phyloP scores from a whole-genome alignment of 768 basidiomycete genomes.

The Psilocybe sp. region DNA sequence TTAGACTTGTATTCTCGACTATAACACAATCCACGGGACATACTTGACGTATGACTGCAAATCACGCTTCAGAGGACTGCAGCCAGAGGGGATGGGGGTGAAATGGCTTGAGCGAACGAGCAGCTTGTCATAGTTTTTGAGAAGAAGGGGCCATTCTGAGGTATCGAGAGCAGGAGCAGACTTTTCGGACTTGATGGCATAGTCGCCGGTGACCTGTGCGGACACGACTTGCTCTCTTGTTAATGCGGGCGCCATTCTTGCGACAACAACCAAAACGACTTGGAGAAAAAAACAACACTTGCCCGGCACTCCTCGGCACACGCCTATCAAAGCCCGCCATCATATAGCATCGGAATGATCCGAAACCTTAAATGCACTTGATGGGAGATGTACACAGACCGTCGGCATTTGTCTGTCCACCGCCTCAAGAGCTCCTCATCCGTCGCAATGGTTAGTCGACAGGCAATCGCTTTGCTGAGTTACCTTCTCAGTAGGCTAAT shows the following conservation, averaged over 20 bases:
- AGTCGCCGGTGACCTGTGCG: slow-evolving; percentile 74
- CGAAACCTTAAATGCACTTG: slow-evolving; percentile 29
- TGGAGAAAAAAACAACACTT: slow-evolving; percentile 7
- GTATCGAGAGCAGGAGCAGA: slow-evolving; percentile 81
- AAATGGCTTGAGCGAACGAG: slow-evolving; percentile 95
- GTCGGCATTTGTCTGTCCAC: neutral
- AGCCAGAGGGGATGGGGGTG: slow-evolving; percentile 94
- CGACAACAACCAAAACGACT: slow-evolving; percentile 9
- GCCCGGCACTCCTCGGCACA: neutral
- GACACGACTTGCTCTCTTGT: slow-evolving; percentile 69
- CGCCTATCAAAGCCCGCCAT: neutral
- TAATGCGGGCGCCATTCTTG: slow-evolving; percentile 45
- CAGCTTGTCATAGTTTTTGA: slow-evolving; percentile 99
- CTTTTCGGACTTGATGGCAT: slow-evolving; percentile 77
- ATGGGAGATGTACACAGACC: slow-evolving; percentile 4
- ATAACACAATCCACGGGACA: slow-evolving; percentile 9
- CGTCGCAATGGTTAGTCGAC: slow-evolving; percentile 68
- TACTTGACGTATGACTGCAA: slow-evolving; percentile 89
- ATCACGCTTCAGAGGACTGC: slow-evolving; percentile 93
- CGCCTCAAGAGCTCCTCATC: slow-evolving; percentile 14
- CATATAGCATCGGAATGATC: slow-evolving; percentile 11
- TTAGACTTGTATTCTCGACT: slow-evolving; percentile 3
- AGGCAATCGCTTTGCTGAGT: slow-evolving; percentile 84
- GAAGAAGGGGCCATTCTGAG: slow-evolving; percentile 93
- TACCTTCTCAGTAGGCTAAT: slow-evolving; percentile 89